Percentiles rank a stretch among this genome's conserved stretches.
phyloP scores from a whole-genome alignment of 306 rosid species.

The Geum urbanum region DNA sequence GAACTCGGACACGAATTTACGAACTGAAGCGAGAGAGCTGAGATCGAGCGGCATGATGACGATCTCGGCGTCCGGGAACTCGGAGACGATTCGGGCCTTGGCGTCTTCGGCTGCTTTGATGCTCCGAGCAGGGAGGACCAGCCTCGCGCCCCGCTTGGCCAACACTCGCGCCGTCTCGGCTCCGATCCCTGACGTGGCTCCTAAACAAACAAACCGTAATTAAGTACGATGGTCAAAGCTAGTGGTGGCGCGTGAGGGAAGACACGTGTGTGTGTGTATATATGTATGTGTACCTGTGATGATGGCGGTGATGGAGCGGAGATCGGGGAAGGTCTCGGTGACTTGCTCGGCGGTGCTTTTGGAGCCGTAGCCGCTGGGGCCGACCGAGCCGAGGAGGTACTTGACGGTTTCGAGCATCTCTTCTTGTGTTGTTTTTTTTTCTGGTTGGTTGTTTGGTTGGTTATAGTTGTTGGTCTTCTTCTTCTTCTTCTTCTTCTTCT shows the following conservation, averaged over 20 bases:
- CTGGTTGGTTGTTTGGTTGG: neutral
- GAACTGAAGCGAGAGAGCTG: conserved; percentile 63
- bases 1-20: conserved; percentile 52
- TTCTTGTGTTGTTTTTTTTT: neutral
- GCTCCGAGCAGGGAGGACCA: conserved; percentile 71
- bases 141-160: conserved; percentile 75
- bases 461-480: neutral
- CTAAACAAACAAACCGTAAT: conserved; percentile 19
- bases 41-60: conserved; percentile 75
- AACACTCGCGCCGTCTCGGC: conserved; percentile 82
- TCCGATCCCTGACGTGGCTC: conserved; percentile 94
- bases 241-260: no score
- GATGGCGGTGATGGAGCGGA: conserved; percentile 66
- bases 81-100: conserved; percentile 51
- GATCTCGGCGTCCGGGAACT: conserved; percentile 51
- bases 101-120: conserved; percentile 71
- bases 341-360: conserved; percentile 79
- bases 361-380: conserved; percentile 76
- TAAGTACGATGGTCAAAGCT: neutral
- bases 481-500: no score
- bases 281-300: conserved; percentile 53
- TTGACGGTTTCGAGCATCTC: conserved; percentile 55
- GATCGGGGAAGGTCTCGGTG: conserved; percentile 40
- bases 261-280: no score
- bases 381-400: conserved; percentile 73